These are phyloP conservation scores for Chaetomium strumarium DNA, from an alignment of 2,329 filamentous ascomycete species.

Conservation along the genomic window DNA sequence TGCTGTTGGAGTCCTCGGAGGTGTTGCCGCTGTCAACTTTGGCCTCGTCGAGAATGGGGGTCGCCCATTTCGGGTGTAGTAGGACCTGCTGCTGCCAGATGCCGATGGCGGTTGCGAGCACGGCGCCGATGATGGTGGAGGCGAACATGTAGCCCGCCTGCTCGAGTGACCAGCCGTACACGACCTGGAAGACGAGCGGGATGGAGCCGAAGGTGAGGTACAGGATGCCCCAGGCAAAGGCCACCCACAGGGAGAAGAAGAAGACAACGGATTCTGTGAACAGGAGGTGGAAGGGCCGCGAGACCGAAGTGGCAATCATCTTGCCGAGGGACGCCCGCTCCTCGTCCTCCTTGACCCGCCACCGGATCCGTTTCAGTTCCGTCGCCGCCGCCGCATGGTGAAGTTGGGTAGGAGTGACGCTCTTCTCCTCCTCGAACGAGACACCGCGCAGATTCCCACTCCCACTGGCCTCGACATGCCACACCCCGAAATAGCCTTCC, in stretches of 20 bases:
- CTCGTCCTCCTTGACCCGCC: conserved; percentile 75
- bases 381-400: not conserved
- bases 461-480: conserved; percentile 24
- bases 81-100: conserved; percentile 68
- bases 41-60: not conserved
- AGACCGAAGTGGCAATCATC: conserved; percentile 69
- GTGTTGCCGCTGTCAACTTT: not conserved
- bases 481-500: conserved; percentile 50
- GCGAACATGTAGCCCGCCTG: conserved; percentile 68
- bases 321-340: conserved; percentile 60
- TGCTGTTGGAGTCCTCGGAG: conserved; percentile 25
- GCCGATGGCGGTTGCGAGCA: conserved; percentile 61
- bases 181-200: conserved; percentile 66
- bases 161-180: conserved; percentile 61
- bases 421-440: conserved; percentile 19
- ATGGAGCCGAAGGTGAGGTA: conserved; percentile 81
- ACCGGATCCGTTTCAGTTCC: conserved; percentile 57
- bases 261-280: conserved; percentile 74
- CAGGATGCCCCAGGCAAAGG: conserved; percentile 83
- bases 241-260: conserved; percentile 83
- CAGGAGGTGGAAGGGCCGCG: conserved; percentile 71
- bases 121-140: conserved; percentile 61
- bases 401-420: not conserved
- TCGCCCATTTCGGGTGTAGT: conserved; percentile 36
- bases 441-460: conserved; percentile 4